Conservation (phyloP, 768 basidiomycete genomes). For the Tylopilus plumbeoviolaceoides region DNA sequence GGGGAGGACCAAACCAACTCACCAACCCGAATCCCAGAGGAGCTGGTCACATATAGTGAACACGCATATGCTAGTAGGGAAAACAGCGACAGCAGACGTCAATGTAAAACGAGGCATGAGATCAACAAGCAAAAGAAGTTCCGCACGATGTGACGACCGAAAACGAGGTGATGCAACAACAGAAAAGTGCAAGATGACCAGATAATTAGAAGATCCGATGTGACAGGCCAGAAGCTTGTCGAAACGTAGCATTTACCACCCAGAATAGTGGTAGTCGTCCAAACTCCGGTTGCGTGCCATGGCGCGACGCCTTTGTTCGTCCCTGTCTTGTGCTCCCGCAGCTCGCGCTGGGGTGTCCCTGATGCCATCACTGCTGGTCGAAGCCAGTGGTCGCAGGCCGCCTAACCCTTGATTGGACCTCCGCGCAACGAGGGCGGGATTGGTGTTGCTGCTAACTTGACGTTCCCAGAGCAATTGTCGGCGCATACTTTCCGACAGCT, state of each 20-base stretch:
- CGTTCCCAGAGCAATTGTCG: slow-evolving; percentile 80
- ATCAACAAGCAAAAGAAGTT: slow-evolving; percentile 18
- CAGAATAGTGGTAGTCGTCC: slow-evolving; percentile 63
- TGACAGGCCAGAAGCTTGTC: slow-evolving; percentile 7
- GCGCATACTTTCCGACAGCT: slow-evolving; percentile 80
- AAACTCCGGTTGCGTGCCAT: slow-evolving; percentile 63
- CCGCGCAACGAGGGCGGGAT: slow-evolving; percentile 36
- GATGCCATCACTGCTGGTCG: slow-evolving; percentile 22
- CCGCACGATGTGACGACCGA: slow-evolving; percentile 14
- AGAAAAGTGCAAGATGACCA: slow-evolving; percentile 19
- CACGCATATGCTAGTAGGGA: slow-evolving; percentile 14
- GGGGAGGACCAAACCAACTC: slow-evolving; percentile 12
- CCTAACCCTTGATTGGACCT: slow-evolving; percentile 27
- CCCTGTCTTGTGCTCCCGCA: slow-evolving; percentile 33
- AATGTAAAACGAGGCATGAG: slow-evolving; percentile 8
- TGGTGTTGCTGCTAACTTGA: slow-evolving; percentile 53
- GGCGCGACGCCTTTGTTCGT: slow-evolving; percentile 41
- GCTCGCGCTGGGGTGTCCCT: slow-evolving; percentile 11
- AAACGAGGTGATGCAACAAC: slow-evolving; percentile 18
- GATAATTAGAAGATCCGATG: slow-evolving; percentile 21
- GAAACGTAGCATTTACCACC: slow-evolving; percentile 44
- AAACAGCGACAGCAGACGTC: slow-evolving; percentile 9
- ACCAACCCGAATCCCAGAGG: slow-evolving; percentile 11
- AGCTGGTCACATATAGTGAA: slow-evolving; percentile 6
- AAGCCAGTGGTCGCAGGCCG: slow-evolving; percentile 34